Evolutionary conservation across 2,329 filamentous ascomycete genomes (phyloP).

Genomic region (Cordyceps pruinosa): DNA sequence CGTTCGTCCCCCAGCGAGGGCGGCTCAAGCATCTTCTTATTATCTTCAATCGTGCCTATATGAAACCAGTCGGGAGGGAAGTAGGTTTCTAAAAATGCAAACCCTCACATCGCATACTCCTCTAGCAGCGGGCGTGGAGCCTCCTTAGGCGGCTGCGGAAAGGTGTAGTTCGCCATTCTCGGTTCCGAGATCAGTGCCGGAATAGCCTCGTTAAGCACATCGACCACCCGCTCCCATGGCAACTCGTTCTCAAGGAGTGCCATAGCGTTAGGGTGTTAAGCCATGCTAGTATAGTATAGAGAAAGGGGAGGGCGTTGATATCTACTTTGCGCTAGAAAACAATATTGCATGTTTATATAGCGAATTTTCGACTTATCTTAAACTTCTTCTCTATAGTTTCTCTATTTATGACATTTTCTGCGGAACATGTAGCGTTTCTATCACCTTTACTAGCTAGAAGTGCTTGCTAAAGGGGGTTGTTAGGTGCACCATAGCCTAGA

Average conservation of each 20-base stretch:
- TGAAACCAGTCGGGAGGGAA: conserved; percentile 54
- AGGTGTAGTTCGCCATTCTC: conserved; percentile 35
- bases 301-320: conserved; percentile 52
- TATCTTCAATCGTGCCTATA: conserved; percentile 55
- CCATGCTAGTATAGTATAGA: conserved; percentile 55
- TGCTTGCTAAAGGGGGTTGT: conserved; percentile 36
- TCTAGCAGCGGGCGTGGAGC: conserved; percentile 55
- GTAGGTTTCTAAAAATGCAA: conserved; percentile 53
- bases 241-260: conserved; percentile 35
- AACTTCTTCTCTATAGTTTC: conserved; percentile 23
- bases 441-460: conserved; percentile 15
- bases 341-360: conserved; percentile 36
- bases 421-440: neutral
- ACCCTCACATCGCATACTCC: conserved; percentile 59
- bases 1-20: conserved; percentile 52
- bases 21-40: conserved; percentile 58
- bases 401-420: neutral
- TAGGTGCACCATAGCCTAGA: conserved; percentile 30
- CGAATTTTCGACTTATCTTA: conserved; percentile 32
- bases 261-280: conserved; percentile 35
- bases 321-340: conserved; percentile 48
- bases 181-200: conserved; percentile 22
- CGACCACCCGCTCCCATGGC: conserved; percentile 44
- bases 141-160: conserved; percentile 40
- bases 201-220: conserved; percentile 32